A percentile compares a stretch with the other conserved stretches of the same genome.
phyloP scores from a whole-genome alignment of 768 basidiomycete genomes.

The Agrocybe praecox region DNA sequence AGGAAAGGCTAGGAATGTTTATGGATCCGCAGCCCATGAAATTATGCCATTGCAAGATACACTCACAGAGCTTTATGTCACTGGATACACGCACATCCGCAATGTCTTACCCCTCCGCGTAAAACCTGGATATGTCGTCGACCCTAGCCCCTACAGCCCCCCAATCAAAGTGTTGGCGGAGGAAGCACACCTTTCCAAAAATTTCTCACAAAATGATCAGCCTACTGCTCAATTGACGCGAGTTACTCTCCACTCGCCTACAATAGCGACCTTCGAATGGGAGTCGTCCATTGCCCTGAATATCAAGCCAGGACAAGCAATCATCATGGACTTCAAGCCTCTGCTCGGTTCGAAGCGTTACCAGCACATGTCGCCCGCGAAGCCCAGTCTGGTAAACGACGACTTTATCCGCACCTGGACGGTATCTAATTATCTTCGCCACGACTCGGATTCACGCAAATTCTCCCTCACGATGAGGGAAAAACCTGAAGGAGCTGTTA shows the following conservation, averaged over 20 bases:
- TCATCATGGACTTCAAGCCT: constrained; percentile 54
- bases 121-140: constrained; percentile 20
- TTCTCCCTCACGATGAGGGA: constrained; percentile 55
- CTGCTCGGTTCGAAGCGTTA: constrained; percentile 50
- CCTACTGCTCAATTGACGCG: constrained; percentile 36
- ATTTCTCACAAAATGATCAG: constrained; percentile 28
- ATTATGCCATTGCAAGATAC: constrained; percentile 60
- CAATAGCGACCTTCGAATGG: constrained; percentile 61
- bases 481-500: constrained; percentile 56
- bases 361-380: constrained; percentile 51
- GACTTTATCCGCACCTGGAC: constrained; percentile 71
- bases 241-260: constrained; percentile 44
- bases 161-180: constrained; percentile 54
- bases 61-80: constrained; percentile 49
- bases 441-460: constrained; percentile 4
- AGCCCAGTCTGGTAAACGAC: constrained; percentile 52
- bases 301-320: constrained; percentile 51
- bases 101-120: constrained; percentile 59
- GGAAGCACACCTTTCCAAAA: constrained; percentile 33
- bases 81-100: constrained; percentile 54
- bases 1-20: constrained; percentile 51
- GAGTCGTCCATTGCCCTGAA: constrained; percentile 31
- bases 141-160: constrained; percentile 58
- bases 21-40: constrained; percentile 46
- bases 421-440: constrained; percentile 37